phyloP scores from a whole-genome alignment of 1,139 yeast genomes.

The Nematodospora anomalae region DNA sequence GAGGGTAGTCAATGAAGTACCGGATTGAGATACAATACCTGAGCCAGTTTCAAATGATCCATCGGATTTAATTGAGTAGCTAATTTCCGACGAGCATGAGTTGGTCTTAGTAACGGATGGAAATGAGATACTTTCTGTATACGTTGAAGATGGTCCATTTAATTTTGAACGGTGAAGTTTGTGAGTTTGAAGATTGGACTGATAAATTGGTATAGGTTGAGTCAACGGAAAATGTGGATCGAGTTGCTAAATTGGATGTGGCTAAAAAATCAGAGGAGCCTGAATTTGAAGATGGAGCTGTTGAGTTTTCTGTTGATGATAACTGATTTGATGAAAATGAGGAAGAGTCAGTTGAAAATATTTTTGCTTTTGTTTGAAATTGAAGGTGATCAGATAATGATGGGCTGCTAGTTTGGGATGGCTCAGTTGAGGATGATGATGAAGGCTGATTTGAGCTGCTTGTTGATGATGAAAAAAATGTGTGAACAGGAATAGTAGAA shows the following conservation, averaged over 20 bases:
- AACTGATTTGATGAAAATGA: slow-evolving; percentile 3
- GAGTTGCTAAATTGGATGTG: too few species aligned
- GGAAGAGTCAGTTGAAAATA: too few species aligned
- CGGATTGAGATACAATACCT: slow-evolving; percentile 13
- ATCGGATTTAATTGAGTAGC: slow-evolving; percentile 10
- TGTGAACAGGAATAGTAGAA: too few species aligned
- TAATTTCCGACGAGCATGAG: slow-evolving; percentile 6
- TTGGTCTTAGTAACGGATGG: slow-evolving; percentile 4
- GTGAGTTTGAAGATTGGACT: too few species aligned
- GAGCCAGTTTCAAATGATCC: slow-evolving; percentile 17
- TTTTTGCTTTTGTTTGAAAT: too few species aligned
- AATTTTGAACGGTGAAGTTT: too few species aligned
- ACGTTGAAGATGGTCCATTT: not conserved
- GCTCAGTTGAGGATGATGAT: slow-evolving; percentile 5
- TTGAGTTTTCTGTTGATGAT: too few species aligned
- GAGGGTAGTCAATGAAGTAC: slow-evolving; percentile 5
- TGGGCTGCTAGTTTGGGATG: too few species aligned
- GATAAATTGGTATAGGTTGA: too few species aligned
- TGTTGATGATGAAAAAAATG: slow-evolving; percentile 3
- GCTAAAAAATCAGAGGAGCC: too few species aligned
- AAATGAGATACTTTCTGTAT: not conserved
- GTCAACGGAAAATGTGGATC: too few species aligned
- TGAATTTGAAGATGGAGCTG: not conserved
- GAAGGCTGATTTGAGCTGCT: slow-evolving; percentile 9
- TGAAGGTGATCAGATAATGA: slow-evolving; percentile 9